Conservation (phyloP, 805 yeast species). For the Komagataella phaffii region DNA sequence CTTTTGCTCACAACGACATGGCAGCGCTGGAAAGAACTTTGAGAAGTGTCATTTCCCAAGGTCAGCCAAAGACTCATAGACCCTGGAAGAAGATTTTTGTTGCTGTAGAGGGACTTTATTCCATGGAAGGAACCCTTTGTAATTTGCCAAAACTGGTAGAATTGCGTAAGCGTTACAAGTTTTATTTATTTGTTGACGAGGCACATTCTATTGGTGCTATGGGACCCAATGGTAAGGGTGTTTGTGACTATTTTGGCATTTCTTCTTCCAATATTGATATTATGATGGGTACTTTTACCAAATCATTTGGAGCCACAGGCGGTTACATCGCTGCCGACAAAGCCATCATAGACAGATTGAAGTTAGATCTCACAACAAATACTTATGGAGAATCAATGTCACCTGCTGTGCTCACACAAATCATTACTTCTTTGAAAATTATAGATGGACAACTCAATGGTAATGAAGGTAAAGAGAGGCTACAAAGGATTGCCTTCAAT, state of each 20-base stretch:
- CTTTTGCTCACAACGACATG: constrained; percentile 89
- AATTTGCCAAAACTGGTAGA: constrained; percentile 66
- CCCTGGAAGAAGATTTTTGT: constrained; percentile 87
- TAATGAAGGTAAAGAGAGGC: constrained; percentile 85
- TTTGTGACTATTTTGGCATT: constrained; percentile 84
- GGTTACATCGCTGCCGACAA: constrained; percentile 84
- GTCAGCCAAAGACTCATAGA: constrained; percentile 89
- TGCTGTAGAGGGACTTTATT: constrained; percentile 85
- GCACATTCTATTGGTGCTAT: constrained; percentile 99
- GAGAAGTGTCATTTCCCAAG: constrained; percentile 79
- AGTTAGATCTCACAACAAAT: constrained; percentile 59
- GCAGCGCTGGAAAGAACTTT: constrained; percentile 58
- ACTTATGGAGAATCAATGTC: constrained; percentile 75
- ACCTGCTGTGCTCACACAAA: constrained; percentile 88
- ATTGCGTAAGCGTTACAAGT: constrained; percentile 72
- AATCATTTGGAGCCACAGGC: constrained; percentile 98
- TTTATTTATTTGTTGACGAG: constrained; percentile 87
- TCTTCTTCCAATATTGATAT: constrained; percentile 69
- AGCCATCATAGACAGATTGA: constrained; percentile 56
- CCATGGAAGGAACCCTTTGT: constrained; percentile 87
- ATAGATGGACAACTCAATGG: constrained; percentile 77
- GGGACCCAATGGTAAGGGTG: constrained; percentile 90
- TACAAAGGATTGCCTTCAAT: constrained; percentile 90
- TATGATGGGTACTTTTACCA: constrained; percentile 95
- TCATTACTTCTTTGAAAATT: constrained; percentile 63